Base-by-base conservation (phyloP, 2,329 filamentous ascomycete genomes). In the Aspergillus costaricaensis region DNA sequence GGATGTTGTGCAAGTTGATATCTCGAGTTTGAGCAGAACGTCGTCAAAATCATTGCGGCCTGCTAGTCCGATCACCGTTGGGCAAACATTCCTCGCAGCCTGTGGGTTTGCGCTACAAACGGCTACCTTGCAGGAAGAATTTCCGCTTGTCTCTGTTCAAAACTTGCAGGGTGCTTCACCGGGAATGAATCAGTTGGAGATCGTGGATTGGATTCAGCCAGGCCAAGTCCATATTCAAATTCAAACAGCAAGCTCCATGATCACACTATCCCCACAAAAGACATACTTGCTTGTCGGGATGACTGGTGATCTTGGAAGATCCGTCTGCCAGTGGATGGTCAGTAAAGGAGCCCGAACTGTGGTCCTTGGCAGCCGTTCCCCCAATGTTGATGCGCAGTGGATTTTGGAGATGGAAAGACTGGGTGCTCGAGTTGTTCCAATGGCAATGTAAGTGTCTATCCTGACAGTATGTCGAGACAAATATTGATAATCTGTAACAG, bases 291-390 rank as follows among this genome's bases (percentile, higher is more conserved):
- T 59, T 8, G 51, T 15, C 19, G 57, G 57, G 1, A 50, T 59
- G 57, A 17, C 57, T 5, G 57, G 57, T 14, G 38, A 25, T 17
- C 41, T 55, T 3, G 57, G 57, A 4, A 32, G 32, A 14, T 59
- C 57, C 15, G 36, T 59, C 17, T 47, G 41, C 7, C 21, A n/a
- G n/a, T 59, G 57, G 57, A 51, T 55, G 51, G 12, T 55, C 15
- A n/a, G 15, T 5, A 27, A 30, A 14, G 57, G 57, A n/a, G 57
- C 57, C 9, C 43, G 52, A 23, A 9, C 19, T 44, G 15, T 59
- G 3, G 44, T 55, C n/a, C 30, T 59, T 5, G 36, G 41, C 21
- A 59, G 57, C 23, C 44, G 57, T 9, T 23, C 19, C 19, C 57
- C 57, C 1, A 51, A 32, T 8, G 5, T 59, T 23, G 27, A 55